A percentile compares a stretch with the other conserved stretches of the same genome.
Conservation (phyloP, 257 asterid genomes). For the Schizonepeta tenuifolia region DNA sequence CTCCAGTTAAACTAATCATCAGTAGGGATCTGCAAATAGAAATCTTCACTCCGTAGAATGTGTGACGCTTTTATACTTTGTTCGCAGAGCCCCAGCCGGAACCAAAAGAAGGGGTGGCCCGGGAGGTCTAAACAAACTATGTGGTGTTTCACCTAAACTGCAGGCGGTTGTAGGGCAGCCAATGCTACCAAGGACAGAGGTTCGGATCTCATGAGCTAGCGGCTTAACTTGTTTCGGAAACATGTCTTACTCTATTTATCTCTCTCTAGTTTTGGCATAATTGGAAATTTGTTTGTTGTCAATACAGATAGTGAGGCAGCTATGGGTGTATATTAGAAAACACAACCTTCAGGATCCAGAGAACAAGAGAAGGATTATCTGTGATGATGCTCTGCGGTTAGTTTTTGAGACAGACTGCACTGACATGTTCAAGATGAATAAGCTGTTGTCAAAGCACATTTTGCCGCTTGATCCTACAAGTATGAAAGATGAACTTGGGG, state of each 20-base stretch:
- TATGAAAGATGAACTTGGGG: conserved; percentile 38
- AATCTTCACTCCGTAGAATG: not conserved
- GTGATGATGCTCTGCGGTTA: conserved; percentile 69
- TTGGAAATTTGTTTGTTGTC: conserved; percentile 21
- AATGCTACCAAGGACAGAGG: conserved; percentile 86
- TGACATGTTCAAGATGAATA: conserved; percentile 94
- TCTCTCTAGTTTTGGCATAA: not conserved
- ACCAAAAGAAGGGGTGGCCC: conserved; percentile 89
- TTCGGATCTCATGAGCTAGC: conserved; percentile 35
- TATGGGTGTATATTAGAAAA: conserved; percentile 79
- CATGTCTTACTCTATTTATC: not conserved
- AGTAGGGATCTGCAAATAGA: not conserved
- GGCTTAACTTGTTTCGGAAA: conserved; percentile 22
- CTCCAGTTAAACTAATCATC: not conserved
- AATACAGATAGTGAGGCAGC: conserved; percentile 66
- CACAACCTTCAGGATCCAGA: conserved; percentile 83
- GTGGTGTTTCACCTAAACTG: conserved; percentile 85
- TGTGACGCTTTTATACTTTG: not conserved
- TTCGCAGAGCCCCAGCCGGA: conserved; percentile 60
- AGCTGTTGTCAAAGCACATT: conserved; percentile 84
- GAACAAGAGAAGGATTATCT: conserved; percentile 74
- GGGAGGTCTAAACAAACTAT: conserved; percentile 84
- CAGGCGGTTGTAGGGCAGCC: conserved; percentile 88
- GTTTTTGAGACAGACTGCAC: conserved; percentile 78
- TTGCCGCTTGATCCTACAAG: conserved; percentile 64